phyloP scores from a whole-genome alignment of 2,329 filamentous ascomycete genomes.

The Cephalotrichum gorgonifer region DNA sequence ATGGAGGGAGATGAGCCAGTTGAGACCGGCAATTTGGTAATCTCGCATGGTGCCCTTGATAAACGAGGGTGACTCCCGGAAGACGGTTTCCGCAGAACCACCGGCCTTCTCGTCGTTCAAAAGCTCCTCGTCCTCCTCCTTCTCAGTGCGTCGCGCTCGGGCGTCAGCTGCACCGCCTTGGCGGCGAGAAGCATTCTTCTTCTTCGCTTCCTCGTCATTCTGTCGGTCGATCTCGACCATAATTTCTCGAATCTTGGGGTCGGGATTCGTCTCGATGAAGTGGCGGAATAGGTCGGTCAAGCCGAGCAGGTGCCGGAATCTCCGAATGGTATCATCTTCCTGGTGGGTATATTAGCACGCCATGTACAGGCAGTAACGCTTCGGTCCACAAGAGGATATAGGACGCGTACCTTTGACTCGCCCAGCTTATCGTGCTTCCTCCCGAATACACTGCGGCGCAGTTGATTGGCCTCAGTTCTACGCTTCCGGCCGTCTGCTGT shows the following conservation, averaged over 20 bases:
- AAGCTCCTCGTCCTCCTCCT: slow-evolving; percentile 91
- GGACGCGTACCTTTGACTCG: slow-evolving; percentile 67
- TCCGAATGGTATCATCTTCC: slow-evolving; percentile 90
- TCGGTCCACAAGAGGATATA: background rate
- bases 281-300: slow-evolving; percentile 95
- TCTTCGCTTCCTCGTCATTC: slow-evolving; percentile 67
- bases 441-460: slow-evolving; percentile 85
- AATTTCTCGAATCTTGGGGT: slow-evolving; percentile 87
- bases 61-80: slow-evolving; percentile 87
- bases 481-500: slow-evolving; percentile 70
- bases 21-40: slow-evolving; percentile 90
- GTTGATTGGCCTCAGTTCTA: slow-evolving; percentile 76
- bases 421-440: slow-evolving; percentile 90
- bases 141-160: slow-evolving; percentile 79
- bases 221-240: slow-evolving; percentile 92
- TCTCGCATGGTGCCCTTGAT: slow-evolving; percentile 87
- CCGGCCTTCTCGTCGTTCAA: slow-evolving; percentile 82
- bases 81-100: slow-evolving; percentile 76
- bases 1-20: slow-evolving; percentile 95
- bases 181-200: slow-evolving; percentile 51
- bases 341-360: slow-evolving; percentile 21
- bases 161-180: slow-evolving; percentile 77
- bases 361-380: slow-evolving; percentile 6
- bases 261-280: slow-evolving; percentile 96
- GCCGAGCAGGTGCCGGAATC: slow-evolving; percentile 90